Percentiles rank a stretch among this genome's conserved stretches.
phyloP scores from a whole-genome alignment of 371 early-diverging fungal species.

The Dichotomocladium elegans region DNA sequence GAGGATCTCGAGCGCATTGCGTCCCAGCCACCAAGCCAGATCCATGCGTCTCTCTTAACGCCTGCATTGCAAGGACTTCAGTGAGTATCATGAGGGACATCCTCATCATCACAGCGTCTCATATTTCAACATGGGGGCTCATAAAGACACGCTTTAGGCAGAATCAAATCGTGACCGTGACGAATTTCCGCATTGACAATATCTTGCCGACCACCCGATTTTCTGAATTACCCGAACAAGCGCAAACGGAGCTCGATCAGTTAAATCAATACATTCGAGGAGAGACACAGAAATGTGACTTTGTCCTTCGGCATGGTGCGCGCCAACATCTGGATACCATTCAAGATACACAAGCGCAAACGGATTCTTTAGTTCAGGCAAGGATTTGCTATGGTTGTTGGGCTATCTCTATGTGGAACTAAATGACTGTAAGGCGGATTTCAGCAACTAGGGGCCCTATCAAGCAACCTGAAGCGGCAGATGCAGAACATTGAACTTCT shows the following conservation, averaged over 20 bases:
- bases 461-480: slow-evolving; percentile 27
- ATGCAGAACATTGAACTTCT: slow-evolving; percentile 21
- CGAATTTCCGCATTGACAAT: slow-evolving; percentile 42
- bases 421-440: no score
- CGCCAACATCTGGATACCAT: slow-evolving; percentile 28
- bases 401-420: no score
- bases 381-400: no score
- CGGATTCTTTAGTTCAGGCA: slow-evolving; percentile 32
- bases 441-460: slow-evolving; percentile 38
- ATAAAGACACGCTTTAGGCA: no score
- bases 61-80: slow-evolving; percentile 21
- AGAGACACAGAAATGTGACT: slow-evolving; percentile 36
- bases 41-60: slow-evolving; percentile 25
- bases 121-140: no score
- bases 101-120: not conserved
- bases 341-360: slow-evolving; percentile 18
- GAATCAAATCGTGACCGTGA: slow-evolving; percentile 29
- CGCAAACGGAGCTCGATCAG: slow-evolving; percentile 39
- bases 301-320: slow-evolving; percentile 27
- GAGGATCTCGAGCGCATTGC: slow-evolving; percentile 22
- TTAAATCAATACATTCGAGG: slow-evolving; percentile 31
- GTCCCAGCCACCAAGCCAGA: slow-evolving; percentile 25
- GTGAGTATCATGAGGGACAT: slow-evolving; percentile 15
- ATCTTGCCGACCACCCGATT: slow-evolving; percentile 33
- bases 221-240: slow-evolving; percentile 43